Evolutionary conservation across 192 early-diverging fungal species (phyloP), one percentile per base, ranked within the genome.

Genomic region (Coemansia sp.): DNA sequence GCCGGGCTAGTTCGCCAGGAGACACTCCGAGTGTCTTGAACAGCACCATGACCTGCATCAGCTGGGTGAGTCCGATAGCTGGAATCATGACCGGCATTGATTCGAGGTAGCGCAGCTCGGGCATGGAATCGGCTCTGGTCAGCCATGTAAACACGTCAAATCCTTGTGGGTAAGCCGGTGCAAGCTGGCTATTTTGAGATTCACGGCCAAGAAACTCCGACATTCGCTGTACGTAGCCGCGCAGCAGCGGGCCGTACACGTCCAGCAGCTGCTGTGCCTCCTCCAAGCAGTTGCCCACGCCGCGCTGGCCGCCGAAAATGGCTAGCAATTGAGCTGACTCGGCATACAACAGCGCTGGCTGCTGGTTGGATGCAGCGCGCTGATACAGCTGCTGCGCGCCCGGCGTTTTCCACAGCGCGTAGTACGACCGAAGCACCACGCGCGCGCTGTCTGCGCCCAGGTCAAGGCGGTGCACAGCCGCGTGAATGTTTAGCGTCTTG

Each of bases 271-370:
- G 79, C 12, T 79, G 79, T 5, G 92, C 68, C 72, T 97, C 93
- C 50, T 86, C 81, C 70, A 97, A 81, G 68, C 87, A 90, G 28
- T 86, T 87, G 39, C 85, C 83, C 17, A 85, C 81, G 50, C 87
- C 93, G 32, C 88, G 92, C 64, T 97, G 93, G 42, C 95, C 95
- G 45, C 95, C 95, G 81, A 97, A 97, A 48, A 95, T 77, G 26
- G 91, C 91, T 58, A 91, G 82, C 14, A 85, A 55, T 23, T 70
- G 64, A 15, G 83, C 79, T 20, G 71, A 66, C 5, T 75, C 77
- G 9, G 81, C 50, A 2, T 62, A 45, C 29, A 83, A 41, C 8
- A 75, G 47, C 0, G 52, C 60, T 4, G 67, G 42, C 6, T 2
- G 1, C 4, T 29, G 0, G 5, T 31, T 9, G 19, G n/a, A 6